A percentile compares a stretch with the other conserved stretches of the same genome.
Evolutionary conservation across 2,329 filamentous ascomycete species (phyloP).

Genomic region (Calonectria hawksworthii): DNA sequence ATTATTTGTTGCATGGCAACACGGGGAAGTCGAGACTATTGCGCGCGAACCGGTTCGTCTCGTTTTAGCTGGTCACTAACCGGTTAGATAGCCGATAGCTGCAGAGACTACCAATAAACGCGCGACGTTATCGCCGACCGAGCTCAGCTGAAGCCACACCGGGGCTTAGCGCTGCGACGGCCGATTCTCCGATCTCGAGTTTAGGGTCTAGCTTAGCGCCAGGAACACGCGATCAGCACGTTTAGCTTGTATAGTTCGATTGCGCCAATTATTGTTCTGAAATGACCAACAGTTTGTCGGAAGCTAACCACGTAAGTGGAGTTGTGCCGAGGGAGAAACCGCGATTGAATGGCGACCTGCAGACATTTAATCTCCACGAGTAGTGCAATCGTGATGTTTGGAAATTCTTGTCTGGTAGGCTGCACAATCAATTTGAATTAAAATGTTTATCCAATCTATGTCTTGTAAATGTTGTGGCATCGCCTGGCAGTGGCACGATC

Average conservation of each 20-base stretch:
- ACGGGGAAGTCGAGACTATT: neutral
- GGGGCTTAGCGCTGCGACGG: neutral
- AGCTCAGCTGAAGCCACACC: constrained; percentile 4
- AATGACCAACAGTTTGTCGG: neutral
- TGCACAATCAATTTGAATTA: no score
- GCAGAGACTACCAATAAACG: neutral
- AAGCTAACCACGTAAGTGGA: neutral
- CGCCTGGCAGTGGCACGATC: no score
- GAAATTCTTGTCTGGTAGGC: no score
- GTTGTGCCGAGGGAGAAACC: neutral
- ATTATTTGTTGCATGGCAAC: neutral
- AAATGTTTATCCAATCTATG: no score
- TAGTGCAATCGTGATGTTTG: no score
- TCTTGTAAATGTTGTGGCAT: no score
- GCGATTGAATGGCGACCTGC: neutral
- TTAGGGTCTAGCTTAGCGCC: neutral
- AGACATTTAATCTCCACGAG: no score
- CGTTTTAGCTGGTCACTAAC: neutral
- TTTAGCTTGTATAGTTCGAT: neutral
- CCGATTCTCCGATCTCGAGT: neutral
- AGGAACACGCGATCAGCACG: neutral
- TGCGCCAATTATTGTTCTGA: neutral
- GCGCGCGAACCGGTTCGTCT: neutral
- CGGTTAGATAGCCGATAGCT: neutral
- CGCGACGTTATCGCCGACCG: neutral